A percentile compares a stretch with the other conserved stretches of the same genome.
These are phyloP conservation scores for Bruguiera parviflora DNA, from an alignment of 345 rosid species.

Conservation along the genomic window DNA sequence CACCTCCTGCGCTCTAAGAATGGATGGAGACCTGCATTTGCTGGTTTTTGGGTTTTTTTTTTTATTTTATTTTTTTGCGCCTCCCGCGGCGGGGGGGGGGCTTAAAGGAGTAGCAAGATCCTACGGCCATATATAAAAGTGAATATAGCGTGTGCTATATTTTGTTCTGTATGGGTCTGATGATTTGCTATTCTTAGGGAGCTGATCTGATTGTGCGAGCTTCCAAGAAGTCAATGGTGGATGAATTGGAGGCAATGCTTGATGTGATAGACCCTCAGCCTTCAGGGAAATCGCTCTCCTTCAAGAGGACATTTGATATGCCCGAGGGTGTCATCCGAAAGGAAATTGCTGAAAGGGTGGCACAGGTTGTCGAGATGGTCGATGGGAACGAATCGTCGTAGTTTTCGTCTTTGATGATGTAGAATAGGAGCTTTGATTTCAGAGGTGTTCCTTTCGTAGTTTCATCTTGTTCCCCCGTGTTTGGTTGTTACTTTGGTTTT, in stretches of 20 bases:
- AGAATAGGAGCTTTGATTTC: not conserved
- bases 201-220: constrained; percentile 76
- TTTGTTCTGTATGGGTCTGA: constrained; percentile 3
- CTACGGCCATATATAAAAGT: not conserved
- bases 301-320: constrained; percentile 85
- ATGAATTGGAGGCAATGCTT: constrained; percentile 88
- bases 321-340: constrained; percentile 62
- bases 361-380: constrained; percentile 73
- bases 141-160: not conserved
- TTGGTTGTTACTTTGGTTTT: not conserved
- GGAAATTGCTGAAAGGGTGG: constrained; percentile 80
- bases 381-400: no score
- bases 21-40: not conserved
- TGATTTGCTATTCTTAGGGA: constrained; percentile 41
- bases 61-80: no score
- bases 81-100: no score
- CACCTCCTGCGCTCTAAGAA: no score
- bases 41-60: not conserved
- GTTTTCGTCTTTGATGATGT: not conserved
- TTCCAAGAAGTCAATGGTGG: constrained; percentile 80
- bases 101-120: not conserved
- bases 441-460: not conserved
- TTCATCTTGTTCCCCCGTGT: not conserved
- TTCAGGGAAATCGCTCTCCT: constrained; percentile 54
- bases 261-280: constrained; percentile 92